Evolutionary conservation across 306 rosid species (phyloP).

Genomic region (Aeschynomene evenia): DNA sequence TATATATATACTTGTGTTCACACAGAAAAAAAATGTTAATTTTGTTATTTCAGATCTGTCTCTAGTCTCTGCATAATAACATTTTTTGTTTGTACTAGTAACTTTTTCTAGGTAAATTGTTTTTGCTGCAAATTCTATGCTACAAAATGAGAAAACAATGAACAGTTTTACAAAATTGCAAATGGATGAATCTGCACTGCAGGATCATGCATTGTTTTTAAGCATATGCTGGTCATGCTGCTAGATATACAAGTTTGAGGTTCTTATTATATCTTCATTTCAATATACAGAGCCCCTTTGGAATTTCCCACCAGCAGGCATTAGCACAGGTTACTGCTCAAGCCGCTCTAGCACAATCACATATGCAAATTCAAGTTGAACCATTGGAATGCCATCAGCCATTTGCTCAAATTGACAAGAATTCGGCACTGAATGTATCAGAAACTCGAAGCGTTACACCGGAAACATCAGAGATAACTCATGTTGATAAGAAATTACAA

Average conservation of each 20-base stretch:
- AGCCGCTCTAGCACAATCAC: constrained; percentile 85
- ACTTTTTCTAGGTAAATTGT: background rate
- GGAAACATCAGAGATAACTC: constrained; percentile 51
- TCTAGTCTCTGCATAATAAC: background rate
- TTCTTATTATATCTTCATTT: constrained; percentile 34
- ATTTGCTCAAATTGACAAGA: constrained; percentile 44
- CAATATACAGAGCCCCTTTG: constrained; percentile 75
- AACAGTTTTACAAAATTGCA: background rate
- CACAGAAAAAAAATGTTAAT: too few species aligned
- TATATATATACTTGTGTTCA: background rate
- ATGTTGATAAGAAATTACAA: constrained; percentile 64
- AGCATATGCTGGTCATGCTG: constrained; percentile 17
- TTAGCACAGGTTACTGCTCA: constrained; percentile 98
- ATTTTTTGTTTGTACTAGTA: background rate
- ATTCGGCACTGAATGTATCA: constrained; percentile 46
- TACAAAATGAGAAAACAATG: background rate
- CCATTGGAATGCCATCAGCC: constrained; percentile 41
- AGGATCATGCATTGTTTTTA: constrained; percentile 23
- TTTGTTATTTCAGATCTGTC: background rate
- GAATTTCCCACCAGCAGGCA: constrained; percentile 98
- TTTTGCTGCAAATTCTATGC: background rate
- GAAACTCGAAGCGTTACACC: constrained; percentile 43
- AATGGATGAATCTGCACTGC: constrained; percentile 4
- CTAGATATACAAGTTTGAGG: constrained; percentile 12
- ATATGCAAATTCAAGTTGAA: constrained; percentile 62